A percentile compares a stretch with the other conserved stretches of the same genome.
These are phyloP conservation scores for Sporothrix euskadiensis DNA, from an alignment of 2,329 filamentous ascomycete genomes.

Conservation along the genomic window DNA sequence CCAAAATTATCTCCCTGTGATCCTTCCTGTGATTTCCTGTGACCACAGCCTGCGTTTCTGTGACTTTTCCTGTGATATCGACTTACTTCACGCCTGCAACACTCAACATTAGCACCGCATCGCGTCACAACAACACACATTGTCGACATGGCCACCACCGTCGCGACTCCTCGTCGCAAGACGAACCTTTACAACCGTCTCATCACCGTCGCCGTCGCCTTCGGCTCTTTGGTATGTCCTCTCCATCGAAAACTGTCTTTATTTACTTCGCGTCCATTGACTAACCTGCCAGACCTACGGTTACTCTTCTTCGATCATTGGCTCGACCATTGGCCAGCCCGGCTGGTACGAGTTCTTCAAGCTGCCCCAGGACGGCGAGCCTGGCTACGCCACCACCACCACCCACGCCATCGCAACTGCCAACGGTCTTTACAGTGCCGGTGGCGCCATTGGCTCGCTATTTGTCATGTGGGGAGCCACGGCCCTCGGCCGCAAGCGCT, in stretches of 20 bases:
- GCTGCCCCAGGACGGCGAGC: constrained; percentile 46
- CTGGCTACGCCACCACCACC: constrained; percentile 49
- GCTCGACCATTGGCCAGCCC: constrained; percentile 54
- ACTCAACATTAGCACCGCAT: background rate
- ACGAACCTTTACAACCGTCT: constrained; percentile 40
- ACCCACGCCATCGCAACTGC: constrained; percentile 50
- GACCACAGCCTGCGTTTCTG: constrained; percentile 5
- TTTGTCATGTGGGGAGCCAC: constrained; percentile 54
- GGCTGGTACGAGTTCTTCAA: constrained; percentile 54
- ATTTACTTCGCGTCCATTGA: background rate
- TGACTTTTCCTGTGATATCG: constrained; percentile 12
- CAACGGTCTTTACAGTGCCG: constrained; percentile 38
- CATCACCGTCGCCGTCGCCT: constrained; percentile 41
- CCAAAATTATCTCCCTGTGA: constrained; percentile 21
- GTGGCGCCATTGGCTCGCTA: constrained; percentile 49
- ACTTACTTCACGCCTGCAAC: background rate
- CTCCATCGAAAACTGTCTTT: background rate
- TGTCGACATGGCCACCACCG: constrained; percentile 6
- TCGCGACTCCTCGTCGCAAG: background rate
- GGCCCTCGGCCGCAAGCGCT: constrained; percentile 46
- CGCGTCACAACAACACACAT: background rate
- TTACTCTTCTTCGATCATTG: constrained; percentile 53
- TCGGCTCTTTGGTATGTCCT: constrained; percentile 39
- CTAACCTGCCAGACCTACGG: constrained; percentile 48
- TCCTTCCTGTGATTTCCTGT: constrained; percentile 19